Evolutionary conservation across 345 rosid genomes (phyloP).

Genomic region (Eucalyptus paniculata): DNA sequence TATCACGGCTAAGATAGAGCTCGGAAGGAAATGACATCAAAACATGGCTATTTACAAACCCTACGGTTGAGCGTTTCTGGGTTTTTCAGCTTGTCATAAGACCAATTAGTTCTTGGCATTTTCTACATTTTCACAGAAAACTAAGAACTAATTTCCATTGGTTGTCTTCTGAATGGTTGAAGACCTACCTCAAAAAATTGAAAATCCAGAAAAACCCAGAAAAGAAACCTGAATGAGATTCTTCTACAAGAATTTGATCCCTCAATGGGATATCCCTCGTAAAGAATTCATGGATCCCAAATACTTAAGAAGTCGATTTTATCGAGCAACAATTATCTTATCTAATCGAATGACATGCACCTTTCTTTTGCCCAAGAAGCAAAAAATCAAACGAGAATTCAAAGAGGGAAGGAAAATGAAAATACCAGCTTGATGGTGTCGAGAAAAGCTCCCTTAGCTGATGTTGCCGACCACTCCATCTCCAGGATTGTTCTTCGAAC

Average conservation of each 20-base stretch:
- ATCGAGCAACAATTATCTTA: neutral
- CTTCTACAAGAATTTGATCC: neutral
- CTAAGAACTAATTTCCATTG: neutral
- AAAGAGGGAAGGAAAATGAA: neutral
- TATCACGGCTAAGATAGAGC: neutral
- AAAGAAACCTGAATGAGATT: neutral
- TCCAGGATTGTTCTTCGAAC: neutral
- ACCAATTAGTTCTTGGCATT: neutral
- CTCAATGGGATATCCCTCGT: neutral
- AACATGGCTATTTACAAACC: neutral
- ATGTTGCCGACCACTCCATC: constrained; percentile 33
- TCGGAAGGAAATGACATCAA: neutral
- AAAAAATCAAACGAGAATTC: neutral
- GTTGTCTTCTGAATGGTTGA: neutral
- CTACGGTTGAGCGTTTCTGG: neutral
- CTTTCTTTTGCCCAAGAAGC: neutral
- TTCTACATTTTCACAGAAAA: neutral
- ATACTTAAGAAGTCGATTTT: neutral
- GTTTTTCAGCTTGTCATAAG: neutral
- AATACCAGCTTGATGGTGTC: constrained; percentile 26
- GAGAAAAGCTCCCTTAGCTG: constrained; percentile 29
- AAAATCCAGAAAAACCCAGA: neutral
- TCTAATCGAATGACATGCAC: neutral
- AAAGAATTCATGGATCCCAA: neutral
- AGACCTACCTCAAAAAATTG: neutral